A percentile compares a stretch with the other conserved stretches of the same genome.
These are phyloP conservation scores for Calonectria ilicicola DNA, from an alignment of 2,329 filamentous ascomycete species.

Conservation along the genomic window DNA sequence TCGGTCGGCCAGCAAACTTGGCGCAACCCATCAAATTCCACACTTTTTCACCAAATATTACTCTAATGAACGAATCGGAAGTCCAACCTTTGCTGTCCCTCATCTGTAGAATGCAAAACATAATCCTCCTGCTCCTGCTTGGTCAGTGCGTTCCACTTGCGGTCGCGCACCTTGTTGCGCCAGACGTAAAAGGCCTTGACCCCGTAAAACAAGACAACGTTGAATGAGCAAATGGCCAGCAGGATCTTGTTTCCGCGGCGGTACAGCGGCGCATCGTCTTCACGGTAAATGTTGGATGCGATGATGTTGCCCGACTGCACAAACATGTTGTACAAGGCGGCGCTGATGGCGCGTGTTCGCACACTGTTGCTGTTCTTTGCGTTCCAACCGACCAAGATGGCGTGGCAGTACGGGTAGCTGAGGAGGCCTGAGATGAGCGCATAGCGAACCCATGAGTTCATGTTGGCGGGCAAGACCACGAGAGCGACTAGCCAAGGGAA, in stretches of 20 bases:
- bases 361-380: constrained; percentile 73
- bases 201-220: constrained; percentile 58
- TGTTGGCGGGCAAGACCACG: constrained; percentile 50
- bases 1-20: too few relatives aligned
- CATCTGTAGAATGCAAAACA: constrained; percentile 60
- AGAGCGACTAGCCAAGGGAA: constrained; percentile 61
- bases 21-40: background rate
- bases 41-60: background rate
- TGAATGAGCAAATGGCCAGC: constrained; percentile 59
- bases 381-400: constrained; percentile 67
- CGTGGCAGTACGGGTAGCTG: constrained; percentile 60
- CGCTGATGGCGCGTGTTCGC: constrained; percentile 70
- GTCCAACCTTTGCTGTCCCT: constrained; percentile 67
- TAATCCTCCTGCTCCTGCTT: constrained; percentile 62
- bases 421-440: constrained; percentile 53
- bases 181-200: constrained; percentile 62
- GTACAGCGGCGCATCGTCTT: constrained; percentile 67
- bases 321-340: constrained; percentile 71
- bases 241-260: constrained; percentile 62
- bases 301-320: constrained; percentile 59
- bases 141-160: constrained; percentile 57
- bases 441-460: constrained; percentile 57
- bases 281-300: constrained; percentile 55
- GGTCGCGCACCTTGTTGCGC: constrained; percentile 58
- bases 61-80: constrained; percentile 63